A percentile compares a stretch with the other conserved stretches of the same genome.
Conservation (phyloP, 768 basidiomycete species). For the Imleria badia region DNA sequence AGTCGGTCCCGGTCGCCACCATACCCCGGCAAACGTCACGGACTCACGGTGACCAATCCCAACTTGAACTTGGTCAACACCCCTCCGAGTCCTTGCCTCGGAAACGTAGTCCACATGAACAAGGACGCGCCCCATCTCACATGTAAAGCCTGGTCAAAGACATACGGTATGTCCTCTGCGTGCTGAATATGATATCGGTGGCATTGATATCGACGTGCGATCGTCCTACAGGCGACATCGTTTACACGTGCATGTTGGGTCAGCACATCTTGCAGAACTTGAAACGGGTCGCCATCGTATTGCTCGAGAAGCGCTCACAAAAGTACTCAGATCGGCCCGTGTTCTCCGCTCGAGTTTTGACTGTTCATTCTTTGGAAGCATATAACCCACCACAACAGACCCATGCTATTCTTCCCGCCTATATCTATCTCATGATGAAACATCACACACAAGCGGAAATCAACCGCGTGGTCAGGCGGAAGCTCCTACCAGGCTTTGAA, state of each 20-base stretch:
- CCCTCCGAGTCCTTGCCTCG: conserved; percentile 14
- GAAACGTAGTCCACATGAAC: conserved; percentile 14
- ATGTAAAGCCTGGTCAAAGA: conserved; percentile 21
- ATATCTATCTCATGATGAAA: conserved; percentile 33
- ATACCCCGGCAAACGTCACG: too few species aligned
- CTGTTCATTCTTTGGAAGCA: too few species aligned
- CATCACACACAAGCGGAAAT: conserved; percentile 33
- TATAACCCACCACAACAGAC: too few species aligned
- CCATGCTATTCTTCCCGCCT: conserved; percentile 19
- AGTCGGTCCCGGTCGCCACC: too few species aligned
- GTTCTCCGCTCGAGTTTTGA: neutral
- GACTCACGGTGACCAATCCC: too few species aligned
- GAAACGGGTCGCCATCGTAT: conserved; percentile 42
- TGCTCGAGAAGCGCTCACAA: conserved; percentile 51
- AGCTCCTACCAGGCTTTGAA: conserved; percentile 32
- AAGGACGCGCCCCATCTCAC: conserved; percentile 8
- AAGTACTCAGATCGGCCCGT: conserved; percentile 43
- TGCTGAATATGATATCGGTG: neutral
- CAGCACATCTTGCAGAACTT: conserved; percentile 51
- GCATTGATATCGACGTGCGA: neutral
- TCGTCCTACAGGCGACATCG: conserved; percentile 11
- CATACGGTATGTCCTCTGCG: conserved; percentile 16
- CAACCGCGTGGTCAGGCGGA: conserved; percentile 28
- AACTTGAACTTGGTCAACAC: too few species aligned
- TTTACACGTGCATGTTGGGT: conserved; percentile 33